phyloP scores from a whole-genome alignment of 805 yeast genomes.

The Wickerhamiella nectarea region DNA sequence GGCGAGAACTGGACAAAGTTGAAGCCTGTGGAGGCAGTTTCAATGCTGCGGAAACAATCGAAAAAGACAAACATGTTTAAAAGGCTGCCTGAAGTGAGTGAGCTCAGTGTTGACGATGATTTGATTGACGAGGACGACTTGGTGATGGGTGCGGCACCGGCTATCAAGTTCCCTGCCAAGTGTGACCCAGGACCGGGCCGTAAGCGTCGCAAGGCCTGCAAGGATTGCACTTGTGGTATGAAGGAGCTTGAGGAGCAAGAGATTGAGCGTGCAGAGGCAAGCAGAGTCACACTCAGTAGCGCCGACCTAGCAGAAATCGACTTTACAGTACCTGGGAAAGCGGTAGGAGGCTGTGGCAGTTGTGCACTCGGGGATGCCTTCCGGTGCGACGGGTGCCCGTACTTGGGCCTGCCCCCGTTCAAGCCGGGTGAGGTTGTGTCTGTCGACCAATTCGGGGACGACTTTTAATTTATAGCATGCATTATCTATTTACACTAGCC shows the following conservation, averaged over 20 bases:
- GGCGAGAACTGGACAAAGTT: slow-evolving; percentile 16
- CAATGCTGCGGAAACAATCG: neutral
- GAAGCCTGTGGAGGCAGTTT: slow-evolving; percentile 5
- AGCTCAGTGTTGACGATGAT: slow-evolving; percentile 30
- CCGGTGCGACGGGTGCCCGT: slow-evolving; percentile 97
- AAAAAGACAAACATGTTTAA: slow-evolving; percentile 4
- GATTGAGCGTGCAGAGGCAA: slow-evolving; percentile 35
- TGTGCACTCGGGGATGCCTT: slow-evolving; percentile 97
- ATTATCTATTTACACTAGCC: no score
- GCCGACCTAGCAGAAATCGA: slow-evolving; percentile 82
- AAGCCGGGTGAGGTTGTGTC: slow-evolving; percentile 90
- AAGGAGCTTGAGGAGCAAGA: slow-evolving; percentile 62
- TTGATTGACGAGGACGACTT: slow-evolving; percentile 47
- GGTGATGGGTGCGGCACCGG: slow-evolving; percentile 28
- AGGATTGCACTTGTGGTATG: slow-evolving; percentile 95
- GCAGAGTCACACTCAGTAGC: slow-evolving; percentile 44
- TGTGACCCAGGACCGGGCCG: slow-evolving; percentile 37
- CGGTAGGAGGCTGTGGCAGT: slow-evolving; percentile 88
- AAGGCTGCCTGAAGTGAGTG: slow-evolving; percentile 8
- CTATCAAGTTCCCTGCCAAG: slow-evolving; percentile 43
- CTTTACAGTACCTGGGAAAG: slow-evolving; percentile 90
- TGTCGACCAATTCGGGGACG: slow-evolving; percentile 35
- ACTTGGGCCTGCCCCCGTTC: slow-evolving; percentile 92
- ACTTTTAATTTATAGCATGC: slow-evolving; percentile 16
- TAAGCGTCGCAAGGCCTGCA: slow-evolving; percentile 84